These are phyloP conservation scores for Candida coquimbonensis DNA, from an alignment of 805 yeast species.

Conservation along the genomic window DNA sequence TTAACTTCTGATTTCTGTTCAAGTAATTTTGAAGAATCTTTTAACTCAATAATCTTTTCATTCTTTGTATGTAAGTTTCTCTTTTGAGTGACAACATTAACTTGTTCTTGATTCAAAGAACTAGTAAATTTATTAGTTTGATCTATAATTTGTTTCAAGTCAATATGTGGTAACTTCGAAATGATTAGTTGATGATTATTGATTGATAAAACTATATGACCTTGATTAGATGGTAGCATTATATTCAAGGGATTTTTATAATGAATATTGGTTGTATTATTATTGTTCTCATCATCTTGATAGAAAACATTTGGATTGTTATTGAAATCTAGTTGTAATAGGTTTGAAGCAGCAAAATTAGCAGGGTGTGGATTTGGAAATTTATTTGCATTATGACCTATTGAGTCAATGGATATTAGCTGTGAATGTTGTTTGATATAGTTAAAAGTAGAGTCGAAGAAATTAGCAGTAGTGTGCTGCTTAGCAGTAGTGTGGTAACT, in stretches of 20 bases:
- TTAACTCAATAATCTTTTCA: slow-evolving; percentile 1
- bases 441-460: slow-evolving; percentile 36
- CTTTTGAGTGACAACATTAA: background rate
- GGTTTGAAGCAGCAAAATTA: slow-evolving; percentile 27
- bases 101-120: background rate
- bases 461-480: slow-evolving; percentile 24
- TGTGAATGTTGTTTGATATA: slow-evolving; percentile 31
- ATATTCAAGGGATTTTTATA: slow-evolving; percentile 15
- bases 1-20: slow-evolving; percentile 3
- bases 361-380: slow-evolving; percentile 30
- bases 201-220: slow-evolving; percentile 12
- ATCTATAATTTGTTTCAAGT: slow-evolving; percentile 4
- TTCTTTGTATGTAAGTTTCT: slow-evolving; percentile 4
- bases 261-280: background rate
- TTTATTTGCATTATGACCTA: slow-evolving; percentile 15
- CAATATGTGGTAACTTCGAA: slow-evolving; percentile 9
- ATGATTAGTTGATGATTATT: slow-evolving; percentile 13
- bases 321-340: slow-evolving; percentile 23
- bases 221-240: slow-evolving; percentile 15
- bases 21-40: background rate
- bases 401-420: slow-evolving; percentile 17
- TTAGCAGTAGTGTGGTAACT: slow-evolving; percentile 29
- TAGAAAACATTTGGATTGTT: slow-evolving; percentile 2
- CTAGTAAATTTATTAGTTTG: background rate
- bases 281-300: slow-evolving; percentile 16